Conservation (phyloP, 176 grass and related monocot species). For the Carex myosuroides region DNA sequence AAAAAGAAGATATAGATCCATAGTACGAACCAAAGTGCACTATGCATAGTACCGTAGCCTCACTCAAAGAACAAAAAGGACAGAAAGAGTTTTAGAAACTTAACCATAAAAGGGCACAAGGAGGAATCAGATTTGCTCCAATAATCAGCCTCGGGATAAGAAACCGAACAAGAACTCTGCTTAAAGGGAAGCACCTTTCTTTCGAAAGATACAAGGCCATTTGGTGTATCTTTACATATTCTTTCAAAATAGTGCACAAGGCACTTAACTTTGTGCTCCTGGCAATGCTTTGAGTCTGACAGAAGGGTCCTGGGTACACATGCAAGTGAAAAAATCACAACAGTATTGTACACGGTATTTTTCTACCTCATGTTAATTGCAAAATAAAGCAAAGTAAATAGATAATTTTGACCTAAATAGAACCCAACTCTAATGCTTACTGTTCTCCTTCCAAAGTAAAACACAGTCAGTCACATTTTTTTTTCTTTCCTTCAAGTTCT, state of each 20-base stretch:
- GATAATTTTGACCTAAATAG: background rate
- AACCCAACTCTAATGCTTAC: background rate
- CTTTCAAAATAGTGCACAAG: conserved; percentile 89
- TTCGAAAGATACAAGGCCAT: conserved; percentile 70
- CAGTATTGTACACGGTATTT: background rate
- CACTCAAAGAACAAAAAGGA: background rate
- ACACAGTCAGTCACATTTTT: too few relatives aligned
- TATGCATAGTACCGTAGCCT: too few relatives aligned
- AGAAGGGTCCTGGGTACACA: conserved; percentile 35
- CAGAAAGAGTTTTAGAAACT: background rate
- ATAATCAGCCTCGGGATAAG: conserved; percentile 33
- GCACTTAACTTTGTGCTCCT: conserved; percentile 84
- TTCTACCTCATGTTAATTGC: background rate
- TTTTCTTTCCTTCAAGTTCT: background rate
- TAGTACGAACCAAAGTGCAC: too few relatives aligned
- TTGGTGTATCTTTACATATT: conserved; percentile 37
- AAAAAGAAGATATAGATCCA: too few relatives aligned
- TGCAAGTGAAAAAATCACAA: conserved; percentile 1
- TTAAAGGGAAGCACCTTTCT: conserved; percentile 51
- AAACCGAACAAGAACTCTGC: background rate
- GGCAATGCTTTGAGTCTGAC: conserved; percentile 42
- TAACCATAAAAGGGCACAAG: conserved; percentile 70
- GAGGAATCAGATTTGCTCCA: conserved; percentile 54
- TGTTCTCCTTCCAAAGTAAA: background rate
- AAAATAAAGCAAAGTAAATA: background rate